Evolutionary conservation across 169 alveolate species (phyloP).

Genomic region (Toxoplasma gondii): DNA sequence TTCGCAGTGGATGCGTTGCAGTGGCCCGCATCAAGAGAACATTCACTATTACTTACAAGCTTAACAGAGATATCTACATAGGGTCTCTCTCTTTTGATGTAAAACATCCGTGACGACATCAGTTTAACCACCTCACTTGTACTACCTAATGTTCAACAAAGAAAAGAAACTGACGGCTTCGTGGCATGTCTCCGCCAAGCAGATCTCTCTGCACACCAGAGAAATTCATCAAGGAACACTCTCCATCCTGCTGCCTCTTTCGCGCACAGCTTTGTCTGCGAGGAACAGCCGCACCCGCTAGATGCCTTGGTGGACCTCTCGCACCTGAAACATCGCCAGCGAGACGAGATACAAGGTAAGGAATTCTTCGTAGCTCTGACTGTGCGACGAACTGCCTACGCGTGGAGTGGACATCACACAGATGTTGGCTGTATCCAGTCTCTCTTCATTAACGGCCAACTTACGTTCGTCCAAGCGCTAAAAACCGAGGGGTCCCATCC

Average conservation of each 20-base stretch:
- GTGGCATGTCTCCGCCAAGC: not conserved
- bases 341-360: slow-evolving; percentile 85
- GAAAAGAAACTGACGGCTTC: not conserved
- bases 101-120: no score
- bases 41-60: no score
- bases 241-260: not conserved
- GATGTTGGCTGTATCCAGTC: not conserved
- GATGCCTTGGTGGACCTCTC: slow-evolving; percentile 77
- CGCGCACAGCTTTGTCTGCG: slow-evolving; percentile 72
- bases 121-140: no score
- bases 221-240: not conserved
- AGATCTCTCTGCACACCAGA: not conserved
- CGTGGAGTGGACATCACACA: not conserved
- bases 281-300: slow-evolving; percentile 73
- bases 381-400: not conserved
- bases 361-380: slow-evolving; percentile 11
- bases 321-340: slow-evolving; percentile 76
- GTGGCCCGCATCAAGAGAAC: no score
- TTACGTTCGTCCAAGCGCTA: not conserved
- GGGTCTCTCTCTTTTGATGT: no score
- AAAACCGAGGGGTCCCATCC: no score
- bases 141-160: not conserved
- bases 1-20: no score
- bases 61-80: no score
- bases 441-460: not conserved